Evolutionary conservation across 2,329 filamentous ascomycete genomes (phyloP).

Genomic region (Atkinsonella hypoxylon): DNA sequence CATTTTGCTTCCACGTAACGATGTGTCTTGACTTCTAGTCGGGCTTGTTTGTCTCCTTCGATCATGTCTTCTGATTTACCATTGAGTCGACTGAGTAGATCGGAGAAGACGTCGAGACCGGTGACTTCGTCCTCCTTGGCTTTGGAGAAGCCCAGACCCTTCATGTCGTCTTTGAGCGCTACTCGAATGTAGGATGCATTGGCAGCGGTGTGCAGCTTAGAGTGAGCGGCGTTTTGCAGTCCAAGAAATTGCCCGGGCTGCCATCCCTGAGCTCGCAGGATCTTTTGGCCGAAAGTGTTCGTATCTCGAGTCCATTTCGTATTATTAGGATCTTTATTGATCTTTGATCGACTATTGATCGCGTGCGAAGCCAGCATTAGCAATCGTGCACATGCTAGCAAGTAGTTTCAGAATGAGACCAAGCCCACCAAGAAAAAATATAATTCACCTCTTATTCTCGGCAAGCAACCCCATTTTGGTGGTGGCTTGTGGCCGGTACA

Average conservation of each 20-base stretch:
- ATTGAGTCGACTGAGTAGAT: slow-evolving; percentile 77
- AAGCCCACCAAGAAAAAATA: neutral
- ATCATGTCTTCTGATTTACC: slow-evolving; percentile 68
- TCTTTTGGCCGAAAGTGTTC: slow-evolving; percentile 75
- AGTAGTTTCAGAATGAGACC: neutral
- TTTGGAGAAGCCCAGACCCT: slow-evolving; percentile 75
- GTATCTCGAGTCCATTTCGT: slow-evolving; percentile 82
- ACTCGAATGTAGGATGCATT: slow-evolving; percentile 80
- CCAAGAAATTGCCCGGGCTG: slow-evolving; percentile 74
- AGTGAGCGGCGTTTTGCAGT: slow-evolving; percentile 61
- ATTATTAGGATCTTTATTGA: slow-evolving; percentile 90
- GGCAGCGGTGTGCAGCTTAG: slow-evolving; percentile 64
- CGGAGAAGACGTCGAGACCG: slow-evolving; percentile 76
- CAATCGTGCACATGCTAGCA: neutral
- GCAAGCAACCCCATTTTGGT: slow-evolving; percentile 24
- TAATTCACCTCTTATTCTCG: slow-evolving; percentile 21
- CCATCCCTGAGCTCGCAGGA: slow-evolving; percentile 85
- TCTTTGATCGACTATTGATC: slow-evolving; percentile 40
- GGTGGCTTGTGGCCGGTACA: slow-evolving; percentile 2
- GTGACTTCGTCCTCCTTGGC: slow-evolving; percentile 68
- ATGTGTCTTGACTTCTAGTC: slow-evolving; percentile 59
- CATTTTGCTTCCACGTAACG: slow-evolving; percentile 65
- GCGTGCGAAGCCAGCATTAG: neutral
- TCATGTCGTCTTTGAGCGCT: slow-evolving; percentile 76
- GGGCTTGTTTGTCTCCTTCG: slow-evolving; percentile 54